These are phyloP conservation scores for Lathyrus aphaca DNA, from an alignment of 306 rosid genomes.

Conservation along the genomic window DNA sequence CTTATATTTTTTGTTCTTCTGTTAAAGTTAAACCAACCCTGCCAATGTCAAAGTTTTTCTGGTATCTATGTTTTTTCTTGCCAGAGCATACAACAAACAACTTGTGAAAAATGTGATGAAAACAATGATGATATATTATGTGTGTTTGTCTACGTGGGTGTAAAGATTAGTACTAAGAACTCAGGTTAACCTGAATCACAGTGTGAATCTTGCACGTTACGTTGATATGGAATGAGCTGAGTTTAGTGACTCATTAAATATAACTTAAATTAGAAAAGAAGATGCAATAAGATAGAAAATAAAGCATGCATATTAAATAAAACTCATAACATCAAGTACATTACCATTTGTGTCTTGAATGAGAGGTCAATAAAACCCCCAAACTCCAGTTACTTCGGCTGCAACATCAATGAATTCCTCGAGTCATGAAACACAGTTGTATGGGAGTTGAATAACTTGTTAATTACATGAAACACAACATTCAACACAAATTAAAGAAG, in stretches of 20 bases:
- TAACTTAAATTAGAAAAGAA: constrained; percentile 35
- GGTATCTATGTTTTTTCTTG: no score
- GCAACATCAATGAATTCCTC: no score
- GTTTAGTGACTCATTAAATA: constrained; percentile 73
- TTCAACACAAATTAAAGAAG: no score
- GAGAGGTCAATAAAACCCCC: no score
- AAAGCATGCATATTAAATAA: constrained; percentile 25
- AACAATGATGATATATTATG: neutral
- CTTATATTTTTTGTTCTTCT: no score
- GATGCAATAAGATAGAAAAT: constrained; percentile 8
- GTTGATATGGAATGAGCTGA: constrained; percentile 78
- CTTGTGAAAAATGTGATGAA: constrained; percentile 34
- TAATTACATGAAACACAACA: no score
- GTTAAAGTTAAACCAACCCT: no score
- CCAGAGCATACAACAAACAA: constrained; percentile 49
- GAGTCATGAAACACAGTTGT: no score
- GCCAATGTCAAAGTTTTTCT: no score
- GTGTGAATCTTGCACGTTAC: constrained; percentile 92
- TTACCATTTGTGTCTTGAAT: no score
- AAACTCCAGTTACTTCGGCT: no score
- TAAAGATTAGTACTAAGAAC: constrained; percentile 36
- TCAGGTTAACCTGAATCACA: constrained; percentile 82
- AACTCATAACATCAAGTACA: constrained; percentile 30
- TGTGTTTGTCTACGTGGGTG: neutral
- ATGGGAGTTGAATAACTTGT: no score